phyloP scores from a whole-genome alignment of 805 yeast genomes.

The Yarrowia sp. region DNA sequence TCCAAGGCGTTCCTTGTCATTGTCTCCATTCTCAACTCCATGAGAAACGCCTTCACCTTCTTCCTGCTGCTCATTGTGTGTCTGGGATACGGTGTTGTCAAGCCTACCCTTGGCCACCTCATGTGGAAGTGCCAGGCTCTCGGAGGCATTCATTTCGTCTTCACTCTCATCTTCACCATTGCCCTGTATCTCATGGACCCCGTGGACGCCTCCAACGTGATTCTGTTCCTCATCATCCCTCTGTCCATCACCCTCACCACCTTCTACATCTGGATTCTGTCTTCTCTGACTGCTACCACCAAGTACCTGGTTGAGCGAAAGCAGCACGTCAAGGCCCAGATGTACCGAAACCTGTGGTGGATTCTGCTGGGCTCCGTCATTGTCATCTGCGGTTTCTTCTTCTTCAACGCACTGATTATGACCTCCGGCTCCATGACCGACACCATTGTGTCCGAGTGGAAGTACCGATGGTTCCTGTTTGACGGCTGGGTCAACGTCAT shows the following conservation, averaged over 20 bases:
- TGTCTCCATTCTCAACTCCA: constrained; percentile 78
- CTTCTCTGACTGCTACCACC: constrained; percentile 77
- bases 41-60: constrained; percentile 84
- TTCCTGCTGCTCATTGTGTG: constrained; percentile 85
- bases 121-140: constrained; percentile 76
- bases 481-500: constrained; percentile 96
- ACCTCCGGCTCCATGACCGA: constrained; percentile 77
- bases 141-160: constrained; percentile 62
- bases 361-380: constrained; percentile 72
- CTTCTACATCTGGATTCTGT: constrained; percentile 77
- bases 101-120: constrained; percentile 78
- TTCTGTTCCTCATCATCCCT: constrained; percentile 72
- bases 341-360: constrained; percentile 81
- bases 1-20: constrained; percentile 78
- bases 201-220: constrained; percentile 54
- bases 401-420: constrained; percentile 70
- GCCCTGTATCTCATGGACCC: constrained; percentile 61
- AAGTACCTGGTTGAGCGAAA: constrained; percentile 78
- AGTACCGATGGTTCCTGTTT: constrained; percentile 81
- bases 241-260: constrained; percentile 69
- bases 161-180: constrained; percentile 61
- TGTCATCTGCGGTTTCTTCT: constrained; percentile 71
- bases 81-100: constrained; percentile 93
- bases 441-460: constrained; percentile 88
- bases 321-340: constrained; percentile 86